Evolutionary conservation across 345 rosid genomes (phyloP).

Genomic region (Trapa bicornis): DNA sequence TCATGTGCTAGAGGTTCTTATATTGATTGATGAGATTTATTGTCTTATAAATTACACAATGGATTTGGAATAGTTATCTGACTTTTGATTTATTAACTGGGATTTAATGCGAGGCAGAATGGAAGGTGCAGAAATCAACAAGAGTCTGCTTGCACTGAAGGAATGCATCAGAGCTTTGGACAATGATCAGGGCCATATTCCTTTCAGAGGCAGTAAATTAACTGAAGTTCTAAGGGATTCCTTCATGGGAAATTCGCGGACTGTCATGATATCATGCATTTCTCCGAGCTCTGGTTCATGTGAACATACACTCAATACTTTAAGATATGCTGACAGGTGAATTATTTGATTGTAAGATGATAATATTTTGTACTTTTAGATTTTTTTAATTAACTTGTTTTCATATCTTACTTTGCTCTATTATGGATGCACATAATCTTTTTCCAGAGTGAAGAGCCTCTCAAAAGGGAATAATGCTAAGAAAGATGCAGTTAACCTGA

Average conservation of each 20-base stretch:
- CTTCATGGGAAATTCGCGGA: slow-evolving; percentile 90
- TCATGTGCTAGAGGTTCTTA: neutral
- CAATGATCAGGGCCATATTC: slow-evolving; percentile 97
- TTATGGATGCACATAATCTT: neutral
- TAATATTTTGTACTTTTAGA: neutral
- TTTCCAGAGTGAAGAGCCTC: slow-evolving; percentile 83
- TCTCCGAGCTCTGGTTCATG: slow-evolving; percentile 98
- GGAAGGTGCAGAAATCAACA: slow-evolving; percentile 99
- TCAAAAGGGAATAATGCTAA: slow-evolving; percentile 79
- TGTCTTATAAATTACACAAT: neutral
- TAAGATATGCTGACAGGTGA: slow-evolving; percentile 99
- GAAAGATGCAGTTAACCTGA: slow-evolving; percentile 68
- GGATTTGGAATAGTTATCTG: neutral
- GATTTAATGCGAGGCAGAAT: slow-evolving; percentile 37
- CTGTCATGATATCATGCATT: slow-evolving; percentile 96
- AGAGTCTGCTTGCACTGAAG: slow-evolving; percentile 90
- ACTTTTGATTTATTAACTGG: neutral
- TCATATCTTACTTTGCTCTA: neutral
- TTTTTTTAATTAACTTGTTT: neutral
- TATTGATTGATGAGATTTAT: no score
- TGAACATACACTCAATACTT: slow-evolving; percentile 94
- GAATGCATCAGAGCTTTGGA: slow-evolving; percentile 99
- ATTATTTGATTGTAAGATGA: neutral
- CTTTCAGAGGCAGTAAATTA: slow-evolving; percentile 95
- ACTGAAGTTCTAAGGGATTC: slow-evolving; percentile 98